Base-by-base conservation (phyloP, 139 green algal species). In the Chlorokybus atmophyticus region DNA sequence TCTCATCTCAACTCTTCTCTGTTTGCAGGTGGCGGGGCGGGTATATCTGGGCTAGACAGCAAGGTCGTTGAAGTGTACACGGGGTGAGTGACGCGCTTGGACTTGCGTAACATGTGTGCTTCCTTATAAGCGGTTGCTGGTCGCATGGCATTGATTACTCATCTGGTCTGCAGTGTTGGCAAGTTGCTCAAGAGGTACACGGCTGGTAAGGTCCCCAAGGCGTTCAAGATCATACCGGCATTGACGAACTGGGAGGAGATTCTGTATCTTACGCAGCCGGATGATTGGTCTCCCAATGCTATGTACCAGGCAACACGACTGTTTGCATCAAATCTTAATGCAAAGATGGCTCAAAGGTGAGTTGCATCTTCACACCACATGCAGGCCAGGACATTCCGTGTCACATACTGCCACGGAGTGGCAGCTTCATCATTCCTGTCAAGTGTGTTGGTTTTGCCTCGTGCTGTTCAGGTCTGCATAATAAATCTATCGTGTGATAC, bases 221-320 rank as follows among this genome's bases (percentile, higher is more conserved):
- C 90, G n/a, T 96, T 99, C 79, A 97, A 97, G 64, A 86, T 98
- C 57, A 89, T 99, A 41, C 92, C 92, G 29, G 85, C 77, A 58
- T 75, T 99, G 25, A 62, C 68, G 28, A 94, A 96, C 66, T 99
- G 92, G 92, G 89, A 99, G 76, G 85, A 96, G 59, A 77, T 95
- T 55, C 73, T 98, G 56, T 90, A 76, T 60, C 68, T 97, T 17
- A 98, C 91, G 10, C 73, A 55, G 8, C 70, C 70, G 26, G 70
- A 77, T 29, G 55, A 52, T 31, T 97, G 90, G 90, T 85, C 68
- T 24, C 79, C 87, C 0, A 83, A 94, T 62, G 89, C 90, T 2
- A 76, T 88, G 54, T 93, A 81, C 52, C 76, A 87, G 56, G 91
- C 85, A 14, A 96, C 89, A 0, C 78, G 83, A 32, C 73, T 97